Base-by-base conservation (phyloP, 164 flowering plant genomes). In the Stephania cephalantha region DNA sequence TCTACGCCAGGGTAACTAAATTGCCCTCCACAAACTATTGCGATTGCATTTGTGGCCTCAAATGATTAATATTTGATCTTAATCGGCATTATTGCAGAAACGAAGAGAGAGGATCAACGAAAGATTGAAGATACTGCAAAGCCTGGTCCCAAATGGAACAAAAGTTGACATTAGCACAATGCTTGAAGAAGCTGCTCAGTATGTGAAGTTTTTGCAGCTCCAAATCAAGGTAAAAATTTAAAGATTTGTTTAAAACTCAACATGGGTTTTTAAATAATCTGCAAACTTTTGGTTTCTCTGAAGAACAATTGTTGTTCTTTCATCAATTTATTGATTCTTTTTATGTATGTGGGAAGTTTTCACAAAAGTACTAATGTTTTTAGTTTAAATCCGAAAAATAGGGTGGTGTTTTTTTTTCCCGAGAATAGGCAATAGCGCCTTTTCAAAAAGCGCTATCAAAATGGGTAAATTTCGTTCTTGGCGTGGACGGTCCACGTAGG, bases 91-190 rank as follows among this genome's bases (percentile, higher is more conserved):
- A 8, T 50, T 50, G 82, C 97, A 95, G 99, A 91, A 83, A 80
- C 84, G 99, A 79, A 89, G 99, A 79, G 96, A 92, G 77, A 88
- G 88, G 53, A 93, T 93, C 10, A 93, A 95, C 64, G 96, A 95
- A 78, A 78, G 99, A 35, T 67, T 95, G 80, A 90, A 83, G 76
- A 86, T 90, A 73, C 77, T 95, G 45, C 97, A 93, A 85, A 85
- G 83, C 81, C 87, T 95, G 58, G 97, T 93, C 12, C 99, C 99
- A 0, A 95, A 95, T 80, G 99, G 99, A 81, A 95, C 97, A 3
- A 95, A 95, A 88, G 98, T 94, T 67, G 99, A 93, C 73, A 95
- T 95, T 65, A 91, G 99, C 79, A 95, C 99, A 78, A 93, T 95
- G 99, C 93, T 95, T 12, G 99, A 95, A 87, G 99, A 95, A 71